Conservation (phyloP, 1,284 basidiomycete genomes). For the Exsudoporus floridanus region DNA sequence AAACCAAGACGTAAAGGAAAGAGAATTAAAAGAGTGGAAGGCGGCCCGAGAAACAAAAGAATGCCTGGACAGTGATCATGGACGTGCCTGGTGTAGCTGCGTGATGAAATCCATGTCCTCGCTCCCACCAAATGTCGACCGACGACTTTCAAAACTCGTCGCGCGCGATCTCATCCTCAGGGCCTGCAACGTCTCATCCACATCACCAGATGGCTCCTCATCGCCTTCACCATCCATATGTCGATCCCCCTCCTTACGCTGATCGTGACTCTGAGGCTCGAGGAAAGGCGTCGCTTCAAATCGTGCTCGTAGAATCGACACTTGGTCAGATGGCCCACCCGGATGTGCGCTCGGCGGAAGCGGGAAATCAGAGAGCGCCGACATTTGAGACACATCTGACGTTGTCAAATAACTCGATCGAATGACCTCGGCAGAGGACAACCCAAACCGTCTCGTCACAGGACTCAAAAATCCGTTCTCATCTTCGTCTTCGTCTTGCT, state of each 20-base stretch:
- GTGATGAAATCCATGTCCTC: slow-evolving; percentile 27
- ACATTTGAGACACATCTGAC: slow-evolving; percentile 59
- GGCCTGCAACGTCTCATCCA: slow-evolving; percentile 10
- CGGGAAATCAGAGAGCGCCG: slow-evolving; percentile 73
- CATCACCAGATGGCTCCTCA: slow-evolving; percentile 12
- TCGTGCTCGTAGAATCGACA: slow-evolving; percentile 48
- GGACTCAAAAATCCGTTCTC: slow-evolving; percentile 8
- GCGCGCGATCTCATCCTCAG: slow-evolving; percentile 9
- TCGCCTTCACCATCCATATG: neutral
- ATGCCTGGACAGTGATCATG: slow-evolving; percentile 2
- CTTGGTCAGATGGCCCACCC: slow-evolving; percentile 35
- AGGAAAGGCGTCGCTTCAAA: slow-evolving; percentile 34
- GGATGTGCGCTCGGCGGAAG: slow-evolving; percentile 47
- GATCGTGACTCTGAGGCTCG: neutral
- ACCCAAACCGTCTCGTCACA: slow-evolving; percentile 22
- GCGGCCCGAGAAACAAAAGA: neutral
- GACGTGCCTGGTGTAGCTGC: slow-evolving; percentile 8
- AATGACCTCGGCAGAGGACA: slow-evolving; percentile 43
- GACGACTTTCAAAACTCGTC: slow-evolving; percentile 18
- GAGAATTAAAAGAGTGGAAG: too few relatives aligned
- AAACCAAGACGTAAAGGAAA: slow-evolving; percentile 4
- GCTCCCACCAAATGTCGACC: slow-evolving; percentile 32
- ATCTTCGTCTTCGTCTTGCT: slow-evolving; percentile 9
- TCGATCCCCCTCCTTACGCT: neutral
- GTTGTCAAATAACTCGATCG: slow-evolving; percentile 71